Conservation (phyloP, 192 early-diverging fungal species). For the Haplosporangium gracile region DNA sequence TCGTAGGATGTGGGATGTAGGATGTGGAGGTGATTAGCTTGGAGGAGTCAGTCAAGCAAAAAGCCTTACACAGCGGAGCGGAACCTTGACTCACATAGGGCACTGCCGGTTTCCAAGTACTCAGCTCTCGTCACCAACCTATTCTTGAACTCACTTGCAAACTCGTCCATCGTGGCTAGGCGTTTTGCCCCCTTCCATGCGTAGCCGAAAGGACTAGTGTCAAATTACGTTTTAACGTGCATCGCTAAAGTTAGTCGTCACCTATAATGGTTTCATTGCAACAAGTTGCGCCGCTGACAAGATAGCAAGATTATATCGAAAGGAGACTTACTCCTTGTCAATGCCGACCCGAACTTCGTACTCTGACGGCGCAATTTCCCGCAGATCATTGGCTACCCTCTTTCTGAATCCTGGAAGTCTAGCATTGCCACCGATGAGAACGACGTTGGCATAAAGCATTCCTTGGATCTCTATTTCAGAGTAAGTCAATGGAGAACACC, state of each 20-base stretch:
- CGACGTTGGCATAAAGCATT: conserved; percentile 75
- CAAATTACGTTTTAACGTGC: background rate
- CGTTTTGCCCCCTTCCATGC: conserved; percentile 71
- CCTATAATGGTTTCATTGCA: background rate
- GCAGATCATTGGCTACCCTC: conserved; percentile 70
- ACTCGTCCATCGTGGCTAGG: conserved; percentile 54
- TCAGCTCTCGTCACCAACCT: conserved; percentile 70
- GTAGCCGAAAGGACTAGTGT: conserved; percentile 63
- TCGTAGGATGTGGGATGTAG: background rate
- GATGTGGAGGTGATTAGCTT: background rate
- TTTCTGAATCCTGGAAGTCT: conserved; percentile 71
- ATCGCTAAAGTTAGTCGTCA: background rate
- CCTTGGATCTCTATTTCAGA: conserved; percentile 64
- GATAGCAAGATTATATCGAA: background rate
- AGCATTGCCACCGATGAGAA: conserved; percentile 78
- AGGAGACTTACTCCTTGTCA: conserved; percentile 68
- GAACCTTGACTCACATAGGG: conserved; percentile 67
- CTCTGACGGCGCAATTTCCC: conserved; percentile 65
- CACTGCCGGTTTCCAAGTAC: conserved; percentile 73
- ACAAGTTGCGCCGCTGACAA: background rate
- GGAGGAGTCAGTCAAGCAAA: background rate
- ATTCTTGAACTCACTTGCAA: conserved; percentile 60
- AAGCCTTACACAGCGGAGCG: conserved; percentile 30
- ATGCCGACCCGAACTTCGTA: conserved; percentile 68
- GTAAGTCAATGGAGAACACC: conserved; percentile 7